phyloP scores from a whole-genome alignment of 1,139 yeast species.

The Arxiozyma telluris region DNA sequence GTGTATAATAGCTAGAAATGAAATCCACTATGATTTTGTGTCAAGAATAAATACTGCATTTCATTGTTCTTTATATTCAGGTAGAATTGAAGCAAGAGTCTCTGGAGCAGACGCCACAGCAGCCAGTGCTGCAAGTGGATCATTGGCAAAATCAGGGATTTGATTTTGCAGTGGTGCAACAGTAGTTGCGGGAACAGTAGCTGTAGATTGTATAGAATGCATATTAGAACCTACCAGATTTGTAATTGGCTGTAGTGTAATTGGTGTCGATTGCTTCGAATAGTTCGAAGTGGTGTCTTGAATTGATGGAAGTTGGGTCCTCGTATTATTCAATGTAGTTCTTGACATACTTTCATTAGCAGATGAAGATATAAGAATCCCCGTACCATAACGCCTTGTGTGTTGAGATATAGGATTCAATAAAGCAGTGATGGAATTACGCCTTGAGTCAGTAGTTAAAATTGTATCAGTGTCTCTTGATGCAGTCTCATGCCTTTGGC shows the following conservation, averaged over 20 bases:
- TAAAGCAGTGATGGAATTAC: conserved; percentile 19
- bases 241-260: neutral
- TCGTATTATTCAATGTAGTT: neutral
- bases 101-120: conserved; percentile 32
- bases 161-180: conserved; percentile 3
- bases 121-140: conserved; percentile 32
- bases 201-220: neutral
- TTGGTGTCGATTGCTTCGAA: neutral
- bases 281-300: neutral
- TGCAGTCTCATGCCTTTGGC: neutral
- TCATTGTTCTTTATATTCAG: neutral
- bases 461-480: neutral
- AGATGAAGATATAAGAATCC: neutral
- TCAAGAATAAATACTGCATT: neutral
- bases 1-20: neutral
- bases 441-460: conserved; percentile 7
- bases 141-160: conserved; percentile 26
- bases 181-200: conserved; percentile 5
- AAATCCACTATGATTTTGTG: too few relatives aligned
- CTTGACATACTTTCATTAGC: conserved; percentile 4
- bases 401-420: conserved; percentile 15
- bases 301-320: neutral
- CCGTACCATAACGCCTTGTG: neutral
- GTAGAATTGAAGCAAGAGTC: conserved; percentile 14
- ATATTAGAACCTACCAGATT: neutral